Conservation (phyloP, 139 green algal genomes). For the Chlamydomonas schloesseri region DNA sequence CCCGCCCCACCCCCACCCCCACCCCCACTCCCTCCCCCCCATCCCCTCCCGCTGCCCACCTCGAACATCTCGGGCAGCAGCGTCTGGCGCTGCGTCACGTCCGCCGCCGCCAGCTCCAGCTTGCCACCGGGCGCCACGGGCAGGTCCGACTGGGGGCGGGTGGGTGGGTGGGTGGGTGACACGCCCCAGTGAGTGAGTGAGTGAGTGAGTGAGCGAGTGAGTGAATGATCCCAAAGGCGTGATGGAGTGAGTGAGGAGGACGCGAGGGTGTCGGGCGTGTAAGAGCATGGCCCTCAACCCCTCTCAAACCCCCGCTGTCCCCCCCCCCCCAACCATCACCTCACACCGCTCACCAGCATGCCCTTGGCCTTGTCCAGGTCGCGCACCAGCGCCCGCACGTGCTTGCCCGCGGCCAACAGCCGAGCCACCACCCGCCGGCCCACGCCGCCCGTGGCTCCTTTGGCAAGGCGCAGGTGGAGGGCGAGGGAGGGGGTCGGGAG, state of each 20-base stretch:
- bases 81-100: conserved; percentile 82
- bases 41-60: background rate
- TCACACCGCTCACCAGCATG: conserved; percentile 66
- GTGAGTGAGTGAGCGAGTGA: too few relatives aligned
- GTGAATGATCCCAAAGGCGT: too few relatives aligned
- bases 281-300: too few relatives aligned
- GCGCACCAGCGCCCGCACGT: conserved; percentile 83
- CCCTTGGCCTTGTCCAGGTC: conserved; percentile 74
- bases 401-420: conserved; percentile 72
- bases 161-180: too few relatives aligned
- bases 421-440: conserved; percentile 83
- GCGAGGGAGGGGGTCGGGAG: too few relatives aligned
- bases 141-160: conserved; percentile 25
- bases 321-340: too few relatives aligned
- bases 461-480: too few relatives aligned
- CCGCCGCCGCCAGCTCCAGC: conserved; percentile 84
- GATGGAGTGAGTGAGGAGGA: too few relatives aligned
- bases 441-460: conserved; percentile 87
- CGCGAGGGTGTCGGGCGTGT: too few relatives aligned
- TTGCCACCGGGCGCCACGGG: conserved; percentile 57
- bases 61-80: conserved; percentile 81
- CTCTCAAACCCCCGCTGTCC: too few relatives aligned
- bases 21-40: background rate
- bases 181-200: too few relatives aligned
- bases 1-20: background rate